Percentiles rank a stretch among this genome's conserved stretches.
Conservation (phyloP, 2,329 filamentous ascomycete genomes). For the Fusarium sp. region DNA sequence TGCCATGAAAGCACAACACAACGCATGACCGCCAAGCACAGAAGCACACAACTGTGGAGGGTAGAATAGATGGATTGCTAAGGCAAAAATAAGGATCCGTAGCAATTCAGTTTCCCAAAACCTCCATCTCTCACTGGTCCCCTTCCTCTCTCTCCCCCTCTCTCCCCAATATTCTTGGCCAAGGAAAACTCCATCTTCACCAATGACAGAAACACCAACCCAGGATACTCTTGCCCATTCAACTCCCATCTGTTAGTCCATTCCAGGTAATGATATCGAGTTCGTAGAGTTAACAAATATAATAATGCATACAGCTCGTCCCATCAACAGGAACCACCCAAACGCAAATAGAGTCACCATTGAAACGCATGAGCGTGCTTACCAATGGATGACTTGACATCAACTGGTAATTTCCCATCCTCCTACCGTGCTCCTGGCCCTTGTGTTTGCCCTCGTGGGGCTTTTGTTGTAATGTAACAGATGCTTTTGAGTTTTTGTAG, state of each 20-base stretch:
- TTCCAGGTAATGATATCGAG: constrained; percentile 40
- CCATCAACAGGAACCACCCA: constrained; percentile 25
- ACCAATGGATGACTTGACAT: constrained; percentile 16
- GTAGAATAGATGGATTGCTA: constrained; percentile 46
- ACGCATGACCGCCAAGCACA: constrained; percentile 30
- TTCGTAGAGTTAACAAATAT: constrained; percentile 29
- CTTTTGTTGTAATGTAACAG: constrained; percentile 40
- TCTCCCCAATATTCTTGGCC: constrained; percentile 18
- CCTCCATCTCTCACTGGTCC: constrained; percentile 23
- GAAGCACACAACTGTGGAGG: constrained; percentile 39
- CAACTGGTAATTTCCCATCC: constrained; percentile 7
- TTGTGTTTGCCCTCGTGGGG: constrained; percentile 17
- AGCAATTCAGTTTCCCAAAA: constrained; percentile 31
- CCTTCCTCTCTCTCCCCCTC: constrained; percentile 8
- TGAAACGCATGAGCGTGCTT: constrained; percentile 1
- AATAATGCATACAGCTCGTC: constrained; percentile 34
- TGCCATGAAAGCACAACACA: constrained; percentile 53
- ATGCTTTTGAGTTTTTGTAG: constrained; percentile 48
- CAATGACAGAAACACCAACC: constrained; percentile 37
- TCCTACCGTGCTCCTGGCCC: constrained; percentile 6
- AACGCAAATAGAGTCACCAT: constrained; percentile 22
- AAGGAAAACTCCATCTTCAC: constrained; percentile 32
- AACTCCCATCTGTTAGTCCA: constrained; percentile 40
- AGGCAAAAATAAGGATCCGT: constrained; percentile 36
- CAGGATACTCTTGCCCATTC: constrained; percentile 35